Percentiles rank a stretch among this genome's conserved stretches.
These are phyloP conservation scores for Backusella macrospora DNA, from an alignment of 192 early-diverging fungal species.

Conservation along the genomic window DNA sequence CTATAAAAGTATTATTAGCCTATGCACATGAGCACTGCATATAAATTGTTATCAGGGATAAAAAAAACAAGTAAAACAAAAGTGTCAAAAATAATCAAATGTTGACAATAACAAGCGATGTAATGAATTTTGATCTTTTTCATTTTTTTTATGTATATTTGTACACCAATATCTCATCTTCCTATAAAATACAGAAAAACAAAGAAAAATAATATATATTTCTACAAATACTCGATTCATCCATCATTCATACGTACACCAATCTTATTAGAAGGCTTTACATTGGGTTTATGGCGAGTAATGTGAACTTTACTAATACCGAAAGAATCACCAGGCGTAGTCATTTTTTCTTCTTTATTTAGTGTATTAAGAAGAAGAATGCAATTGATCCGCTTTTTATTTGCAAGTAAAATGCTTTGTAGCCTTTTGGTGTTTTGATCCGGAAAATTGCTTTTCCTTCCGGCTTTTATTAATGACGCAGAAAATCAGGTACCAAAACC, in stretches of 20 bases:
- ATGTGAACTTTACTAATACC: constrained; percentile 73
- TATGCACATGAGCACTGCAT: background rate
- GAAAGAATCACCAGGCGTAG: background rate
- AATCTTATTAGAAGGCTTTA: constrained; percentile 14
- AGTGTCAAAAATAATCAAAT: background rate
- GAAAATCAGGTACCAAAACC: too few species aligned
- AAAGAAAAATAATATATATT: constrained; percentile 3
- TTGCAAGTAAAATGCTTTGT: background rate
- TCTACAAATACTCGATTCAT: background rate
- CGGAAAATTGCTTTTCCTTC: background rate
- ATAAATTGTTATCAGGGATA: constrained; percentile 8
- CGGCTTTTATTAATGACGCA: background rate
- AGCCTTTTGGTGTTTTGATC: background rate
- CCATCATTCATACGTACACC: constrained; percentile 10
- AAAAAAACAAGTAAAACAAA: background rate
- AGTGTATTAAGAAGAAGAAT: constrained; percentile 12
- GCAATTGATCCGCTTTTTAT: background rate
- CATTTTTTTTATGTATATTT: background rate
- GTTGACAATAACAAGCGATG: too few species aligned
- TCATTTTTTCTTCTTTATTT: background rate
- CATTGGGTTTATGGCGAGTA: constrained; percentile 68
- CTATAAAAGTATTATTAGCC: constrained; percentile 1
- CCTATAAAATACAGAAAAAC: background rate
- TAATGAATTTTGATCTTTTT: too few species aligned
- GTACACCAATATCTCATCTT: background rate